These are phyloP conservation scores for Cucurbita argyrosperma DNA, from an alignment of 306 rosid genomes.

Conservation along the genomic window DNA sequence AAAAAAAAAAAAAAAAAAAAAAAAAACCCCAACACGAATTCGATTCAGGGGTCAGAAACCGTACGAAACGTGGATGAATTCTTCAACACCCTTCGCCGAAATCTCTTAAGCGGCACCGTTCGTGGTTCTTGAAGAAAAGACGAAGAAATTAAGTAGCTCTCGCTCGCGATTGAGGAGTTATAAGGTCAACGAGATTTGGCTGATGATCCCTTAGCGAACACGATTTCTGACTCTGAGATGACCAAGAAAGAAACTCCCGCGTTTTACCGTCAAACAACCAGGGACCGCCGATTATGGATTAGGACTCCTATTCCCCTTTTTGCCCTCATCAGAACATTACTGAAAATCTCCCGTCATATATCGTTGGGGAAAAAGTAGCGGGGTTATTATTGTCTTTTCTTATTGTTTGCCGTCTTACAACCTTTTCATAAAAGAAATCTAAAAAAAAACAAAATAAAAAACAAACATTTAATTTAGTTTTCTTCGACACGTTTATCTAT, in stretches of 20 bases:
- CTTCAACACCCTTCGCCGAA: neutral
- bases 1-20: neutral
- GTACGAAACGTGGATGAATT: neutral
- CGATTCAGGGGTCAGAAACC: neutral
- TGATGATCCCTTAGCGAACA: slow-evolving; percentile 2
- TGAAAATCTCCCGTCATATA: neutral
- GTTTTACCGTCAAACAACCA: slow-evolving; percentile 16
- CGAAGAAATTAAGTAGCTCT: neutral
- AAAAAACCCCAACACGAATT: neutral
- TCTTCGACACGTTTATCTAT: too few relatives aligned
- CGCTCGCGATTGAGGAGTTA: neutral
- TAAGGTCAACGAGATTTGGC: slow-evolving; percentile 1
- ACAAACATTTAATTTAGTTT: too few relatives aligned
- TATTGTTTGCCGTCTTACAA: neutral
- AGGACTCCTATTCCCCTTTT: neutral
- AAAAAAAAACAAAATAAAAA: neutral
- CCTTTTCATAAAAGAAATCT: neutral
- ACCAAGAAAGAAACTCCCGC: slow-evolving; percentile 10
- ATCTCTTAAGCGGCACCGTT: neutral
- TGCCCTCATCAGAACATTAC: neutral
- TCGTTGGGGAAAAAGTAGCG: neutral
- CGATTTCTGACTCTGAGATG: slow-evolving; percentile 8
- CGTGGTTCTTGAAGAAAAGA: neutral
- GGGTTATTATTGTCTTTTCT: slow-evolving; percentile 8
- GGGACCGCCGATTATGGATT: slow-evolving; percentile 10